A percentile compares a stretch with the other conserved stretches of the same genome.
phyloP scores from a whole-genome alignment of 2,329 filamentous ascomycete species.

The Pseudogymnoascus sp. region DNA sequence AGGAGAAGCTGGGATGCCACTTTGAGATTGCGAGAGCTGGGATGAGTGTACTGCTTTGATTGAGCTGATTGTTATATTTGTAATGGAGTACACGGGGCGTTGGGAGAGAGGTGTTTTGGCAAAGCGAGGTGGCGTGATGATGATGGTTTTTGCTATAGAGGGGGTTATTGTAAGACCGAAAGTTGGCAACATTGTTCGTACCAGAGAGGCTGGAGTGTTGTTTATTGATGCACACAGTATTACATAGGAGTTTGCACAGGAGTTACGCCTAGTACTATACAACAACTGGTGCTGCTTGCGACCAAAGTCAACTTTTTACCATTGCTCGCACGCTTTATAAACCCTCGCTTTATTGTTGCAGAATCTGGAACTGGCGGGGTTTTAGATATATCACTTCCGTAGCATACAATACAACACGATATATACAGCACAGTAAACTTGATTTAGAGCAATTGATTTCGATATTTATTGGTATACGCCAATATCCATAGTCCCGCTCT shows the following conservation, averaged over 20 bases:
- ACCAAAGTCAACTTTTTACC: not conserved
- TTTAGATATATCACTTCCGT: not conserved
- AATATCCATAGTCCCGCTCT: not conserved
- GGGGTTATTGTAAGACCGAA: not conserved
- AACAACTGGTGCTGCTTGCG: not conserved
- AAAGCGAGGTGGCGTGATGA: not conserved
- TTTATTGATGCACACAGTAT: not conserved
- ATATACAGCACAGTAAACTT: not conserved
- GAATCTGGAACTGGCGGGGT: not conserved
- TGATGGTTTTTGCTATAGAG: not conserved
- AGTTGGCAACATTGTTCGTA: not conserved
- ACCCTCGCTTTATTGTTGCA: not conserved
- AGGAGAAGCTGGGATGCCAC: constrained; percentile 60
- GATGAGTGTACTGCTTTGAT: constrained; percentile 37
- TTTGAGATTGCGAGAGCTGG: constrained; percentile 67
- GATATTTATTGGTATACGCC: not conserved
- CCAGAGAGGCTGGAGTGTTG: not conserved
- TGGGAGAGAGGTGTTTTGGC: not conserved
- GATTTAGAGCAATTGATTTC: not conserved
- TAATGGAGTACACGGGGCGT: not conserved
- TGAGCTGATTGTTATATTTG: not conserved
- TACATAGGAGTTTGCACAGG: not conserved
- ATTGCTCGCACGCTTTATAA: not conserved
- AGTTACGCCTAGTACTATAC: constrained; percentile 1
- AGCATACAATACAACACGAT: not conserved